Percentiles rank a stretch among this genome's conserved stretches.
Evolutionary conservation across 768 basidiomycete genomes (phyloP).

Genomic region (Suillus subaureus): DNA sequence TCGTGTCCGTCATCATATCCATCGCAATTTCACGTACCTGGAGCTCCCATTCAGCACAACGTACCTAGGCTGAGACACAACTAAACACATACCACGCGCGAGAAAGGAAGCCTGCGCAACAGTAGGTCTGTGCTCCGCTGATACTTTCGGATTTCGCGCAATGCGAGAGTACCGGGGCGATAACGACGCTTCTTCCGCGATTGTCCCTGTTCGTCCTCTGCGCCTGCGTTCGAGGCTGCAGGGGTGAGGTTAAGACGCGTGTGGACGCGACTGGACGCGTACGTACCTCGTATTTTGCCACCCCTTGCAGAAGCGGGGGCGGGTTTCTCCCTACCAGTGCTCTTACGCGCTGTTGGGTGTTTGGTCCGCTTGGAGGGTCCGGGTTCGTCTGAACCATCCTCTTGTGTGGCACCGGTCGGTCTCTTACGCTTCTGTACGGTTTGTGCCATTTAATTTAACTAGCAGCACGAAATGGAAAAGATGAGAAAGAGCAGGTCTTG

Average conservation of each 20-base stretch:
- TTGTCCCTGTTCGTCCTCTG: slow-evolving; percentile 21
- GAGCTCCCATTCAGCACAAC: slow-evolving; percentile 7
- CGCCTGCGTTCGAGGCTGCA: slow-evolving; percentile 26
- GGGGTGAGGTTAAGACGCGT: slow-evolving; percentile 6
- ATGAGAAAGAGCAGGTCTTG: background rate
- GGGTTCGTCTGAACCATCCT: slow-evolving; percentile 29
- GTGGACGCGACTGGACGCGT: slow-evolving; percentile 15
- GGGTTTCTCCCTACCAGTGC: slow-evolving; percentile 70
- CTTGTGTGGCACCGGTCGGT: slow-evolving; percentile 48
- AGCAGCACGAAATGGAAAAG: slow-evolving; percentile 9
- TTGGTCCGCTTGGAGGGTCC: slow-evolving; percentile 48
- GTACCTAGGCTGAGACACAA: background rate
- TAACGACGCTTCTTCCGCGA: slow-evolving; percentile 63
- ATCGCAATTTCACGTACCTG: slow-evolving; percentile 95
- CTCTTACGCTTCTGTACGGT: slow-evolving; percentile 58
- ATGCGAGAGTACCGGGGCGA: slow-evolving; percentile 86
- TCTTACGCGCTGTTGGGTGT: slow-evolving; percentile 77
- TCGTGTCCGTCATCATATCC: slow-evolving; percentile 83
- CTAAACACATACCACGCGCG: slow-evolving; percentile 72
- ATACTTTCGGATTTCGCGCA: slow-evolving; percentile 92
- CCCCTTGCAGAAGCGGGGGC: slow-evolving; percentile 17
- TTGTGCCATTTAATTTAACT: slow-evolving; percentile 57
- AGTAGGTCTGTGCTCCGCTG: slow-evolving; percentile 92
- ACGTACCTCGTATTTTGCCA: slow-evolving; percentile 29
- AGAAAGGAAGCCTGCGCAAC: slow-evolving; percentile 87